Percentiles rank a stretch among this genome's conserved stretches.
phyloP scores from a whole-genome alignment of 805 yeast genomes.

The Starmerella floricola region DNA sequence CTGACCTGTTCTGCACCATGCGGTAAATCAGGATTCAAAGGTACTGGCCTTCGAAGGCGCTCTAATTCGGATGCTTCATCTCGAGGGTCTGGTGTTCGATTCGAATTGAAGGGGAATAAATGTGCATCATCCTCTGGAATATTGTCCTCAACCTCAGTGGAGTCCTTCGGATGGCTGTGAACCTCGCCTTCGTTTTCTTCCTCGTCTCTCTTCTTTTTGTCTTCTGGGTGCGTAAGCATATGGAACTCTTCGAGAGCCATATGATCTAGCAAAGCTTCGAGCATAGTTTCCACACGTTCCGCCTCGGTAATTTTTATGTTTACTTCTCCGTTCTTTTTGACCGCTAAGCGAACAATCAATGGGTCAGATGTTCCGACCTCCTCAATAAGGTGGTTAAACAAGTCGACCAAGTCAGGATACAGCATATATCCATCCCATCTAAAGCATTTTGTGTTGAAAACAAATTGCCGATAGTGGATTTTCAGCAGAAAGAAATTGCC shows the following conservation, averaged over 20 bases:
- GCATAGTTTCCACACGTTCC: background rate
- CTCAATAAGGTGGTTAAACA: background rate
- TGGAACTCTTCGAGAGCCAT: background rate
- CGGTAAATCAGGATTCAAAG: too few species aligned
- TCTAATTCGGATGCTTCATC: too few species aligned
- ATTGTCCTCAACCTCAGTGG: too few species aligned
- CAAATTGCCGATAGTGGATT: constrained; percentile 5
- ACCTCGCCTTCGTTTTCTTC: background rate
- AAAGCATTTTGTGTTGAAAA: background rate
- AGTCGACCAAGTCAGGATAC: background rate
- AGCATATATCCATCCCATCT: background rate
- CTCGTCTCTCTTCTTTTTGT: background rate
- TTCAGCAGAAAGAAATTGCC: constrained; percentile 3
- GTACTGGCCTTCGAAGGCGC: too few species aligned
- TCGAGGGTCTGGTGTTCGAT: too few species aligned
- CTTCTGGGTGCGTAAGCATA: too few species aligned
- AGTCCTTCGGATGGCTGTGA: too few species aligned
- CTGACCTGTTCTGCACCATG: too few species aligned
- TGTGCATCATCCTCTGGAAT: too few species aligned
- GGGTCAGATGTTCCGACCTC: background rate
- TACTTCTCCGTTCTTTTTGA: background rate
- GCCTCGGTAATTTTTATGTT: background rate
- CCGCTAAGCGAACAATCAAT: background rate
- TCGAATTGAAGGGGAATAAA: too few species aligned
- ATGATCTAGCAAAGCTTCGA: constrained; percentile 5